A percentile compares a stretch with the other conserved stretches of the same genome.
Conservation (phyloP, 73 alveolate species). For the Paramecium sonneborni region DNA sequence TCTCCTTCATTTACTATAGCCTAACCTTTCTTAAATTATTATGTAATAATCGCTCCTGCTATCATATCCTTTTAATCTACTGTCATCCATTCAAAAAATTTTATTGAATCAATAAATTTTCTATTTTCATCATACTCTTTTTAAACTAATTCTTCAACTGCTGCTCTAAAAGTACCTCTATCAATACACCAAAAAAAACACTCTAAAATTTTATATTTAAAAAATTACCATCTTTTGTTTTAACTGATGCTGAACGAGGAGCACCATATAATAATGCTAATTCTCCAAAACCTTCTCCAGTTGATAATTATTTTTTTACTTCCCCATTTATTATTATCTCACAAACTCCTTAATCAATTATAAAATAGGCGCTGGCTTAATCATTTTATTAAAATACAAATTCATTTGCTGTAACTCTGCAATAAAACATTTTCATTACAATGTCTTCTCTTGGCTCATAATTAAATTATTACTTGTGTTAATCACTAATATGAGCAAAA, state of each 20-base stretch:
- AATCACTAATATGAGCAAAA: slow-evolving; percentile 30
- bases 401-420: slow-evolving; percentile 14
- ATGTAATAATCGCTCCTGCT: slow-evolving; percentile 63
- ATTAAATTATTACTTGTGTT: not conserved
- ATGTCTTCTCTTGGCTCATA: slow-evolving; percentile 60
- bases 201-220: not conserved
- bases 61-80: slow-evolving; percentile 59
- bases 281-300: slow-evolving; percentile 81
- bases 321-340: slow-evolving; percentile 59
- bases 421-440: slow-evolving; percentile 59
- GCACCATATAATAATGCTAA: slow-evolving; percentile 77
- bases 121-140: slow-evolving; percentile 67
- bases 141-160: slow-evolving; percentile 67
- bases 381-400: slow-evolving; percentile 59
- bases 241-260: slow-evolving; percentile 67
- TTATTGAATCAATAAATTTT: slow-evolving; percentile 65
- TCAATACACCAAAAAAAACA: slow-evolving; percentile 71
- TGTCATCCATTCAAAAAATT: slow-evolving; percentile 69
- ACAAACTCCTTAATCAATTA: slow-evolving; percentile 59
- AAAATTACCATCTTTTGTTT: slow-evolving; percentile 59
- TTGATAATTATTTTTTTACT: not conserved
- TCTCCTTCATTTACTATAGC: slow-evolving; percentile 72
- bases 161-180: slow-evolving; percentile 71
- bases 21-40: slow-evolving; percentile 58
- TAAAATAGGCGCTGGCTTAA: slow-evolving; percentile 57